Base-by-base conservation (phyloP, 257 asterid genomes). In the Solanum pimpinellifolium region DNA sequence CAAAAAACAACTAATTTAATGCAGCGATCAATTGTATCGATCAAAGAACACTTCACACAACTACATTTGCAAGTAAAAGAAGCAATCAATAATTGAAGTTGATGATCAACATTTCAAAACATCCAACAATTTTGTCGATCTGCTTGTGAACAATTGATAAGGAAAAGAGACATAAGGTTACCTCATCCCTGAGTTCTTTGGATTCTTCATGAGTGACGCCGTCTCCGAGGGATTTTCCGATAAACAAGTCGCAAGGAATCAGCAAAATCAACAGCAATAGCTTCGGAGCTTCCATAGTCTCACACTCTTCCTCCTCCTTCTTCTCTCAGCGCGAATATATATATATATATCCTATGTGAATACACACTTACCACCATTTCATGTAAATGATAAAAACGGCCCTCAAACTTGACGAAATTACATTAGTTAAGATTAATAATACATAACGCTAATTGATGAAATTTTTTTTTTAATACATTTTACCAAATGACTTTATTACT, bases 171-270 rank as follows among this genome's bases (percentile, higher is more conserved):
- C 23, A 29, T 41, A 73, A 23, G n/a, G 33, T 78, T 27, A 97
- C 99, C 98, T 97, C 99, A 86, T 95, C 97, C 91, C 99, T 92
- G 91, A 95, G 99, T 86, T 92, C 90, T 89, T 84, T 91, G 72
- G 99, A 96, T 90, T 95, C 99, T 62, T 93, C 92, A 78, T 92
- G 89, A 84, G 96, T 92, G 85, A 97, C 99, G 89, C 96, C 97
- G 80, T 95, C 99, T 1, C 98, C 92, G 29, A 89, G 82, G 86
- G 89, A 81, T 86, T 70, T 86, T 89, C 87, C 86, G 5, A 94
- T 37, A 60, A 93, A 93, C 86, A 77, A 52, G 85, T 88, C 91
- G 13, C 92, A 89, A 85, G 86, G 80, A 3, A 93, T 86, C n/a
- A 96, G 87, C 41, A 91, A 74, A 3, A 93, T 83, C 16, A 96